Evolutionary conservation across 192 early-diverging fungal genomes (phyloP), one percentile per base, ranked within the genome.

Genomic region (Rhizoclosmatium globosum): DNA sequence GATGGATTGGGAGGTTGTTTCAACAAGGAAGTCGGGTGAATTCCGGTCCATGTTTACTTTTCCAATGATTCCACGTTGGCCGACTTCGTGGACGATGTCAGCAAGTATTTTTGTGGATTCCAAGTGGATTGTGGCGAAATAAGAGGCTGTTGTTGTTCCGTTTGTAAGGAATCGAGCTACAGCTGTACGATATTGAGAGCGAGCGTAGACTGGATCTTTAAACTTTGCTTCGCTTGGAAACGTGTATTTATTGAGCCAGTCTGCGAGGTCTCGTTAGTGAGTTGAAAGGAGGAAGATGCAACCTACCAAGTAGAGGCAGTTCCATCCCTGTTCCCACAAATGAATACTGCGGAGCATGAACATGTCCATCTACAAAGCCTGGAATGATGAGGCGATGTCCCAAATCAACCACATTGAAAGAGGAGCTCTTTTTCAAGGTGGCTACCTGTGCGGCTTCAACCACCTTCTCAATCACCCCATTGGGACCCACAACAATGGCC

Each of bases 21-120:
- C 95, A 39, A 89, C 80, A 82, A 95, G 94, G 78, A 88, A 92
- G 46, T 91, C 88, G 39, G 95, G 95, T 1, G 89, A 82, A 80
- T 97, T 95, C 71, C 91, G 85, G 83, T 97, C 95, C 97, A 99
- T 99, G 88, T 94, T 95, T 68, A 99, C 96, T 80, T 98, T 97
- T 21, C 97, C 97, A 47, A 99, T 91, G 80, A 90, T 94, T 23
- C 93, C 96, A 69, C 97, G 93, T 83, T 99, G 97, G 6, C 96
- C 97, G n/a, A 87, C 81, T 47, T 87, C 81, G 47, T 15, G 41
- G 61, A 95, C 89, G 39, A 93, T 87, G 45, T 94, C 87, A 1
- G 91, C 95, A 67, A 99, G 87, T 19, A 86, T 75, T 68, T 92
- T 88, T 77, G 90, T 92, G 13, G 93, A 84, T 21, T 93, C 91